A percentile compares a stretch with the other conserved stretches of the same genome.
phyloP scores from a whole-genome alignment of 1,139 yeast genomes.

The Scheffersomyces cryptocercus region DNA sequence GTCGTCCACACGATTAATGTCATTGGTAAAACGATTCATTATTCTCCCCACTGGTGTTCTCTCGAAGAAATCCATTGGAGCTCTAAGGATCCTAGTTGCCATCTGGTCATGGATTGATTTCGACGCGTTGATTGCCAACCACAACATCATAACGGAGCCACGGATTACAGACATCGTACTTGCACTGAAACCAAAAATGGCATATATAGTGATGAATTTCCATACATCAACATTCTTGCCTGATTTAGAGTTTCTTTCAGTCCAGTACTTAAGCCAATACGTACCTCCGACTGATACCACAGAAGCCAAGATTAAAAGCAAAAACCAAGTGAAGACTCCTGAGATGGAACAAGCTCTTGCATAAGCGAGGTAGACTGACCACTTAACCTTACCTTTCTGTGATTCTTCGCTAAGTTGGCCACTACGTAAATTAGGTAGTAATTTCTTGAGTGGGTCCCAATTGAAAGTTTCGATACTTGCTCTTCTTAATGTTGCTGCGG shows the following conservation, averaged over 20 bases:
- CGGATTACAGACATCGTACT: conserved; percentile 21
- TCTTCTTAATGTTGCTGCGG: conserved; percentile 12
- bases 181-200: conserved; percentile 27
- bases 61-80: conserved; percentile 35
- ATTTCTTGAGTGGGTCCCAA: conserved; percentile 30
- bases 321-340: conserved; percentile 18
- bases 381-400: conserved; percentile 28
- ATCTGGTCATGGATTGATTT: conserved; percentile 24
- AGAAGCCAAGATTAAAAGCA: conserved; percentile 13
- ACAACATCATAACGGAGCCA: conserved; percentile 16
- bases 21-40: conserved; percentile 62
- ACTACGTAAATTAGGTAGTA: conserved; percentile 24
- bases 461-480: conserved; percentile 35
- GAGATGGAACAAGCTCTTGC: conserved; percentile 24
- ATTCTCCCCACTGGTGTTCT: conserved; percentile 33
- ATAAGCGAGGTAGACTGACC: conserved; percentile 25
- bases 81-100: conserved; percentile 23
- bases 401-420: conserved; percentile 25
- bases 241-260: conserved; percentile 42
- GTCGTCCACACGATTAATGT: conserved; percentile 62
- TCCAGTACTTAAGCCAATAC: conserved; percentile 64
- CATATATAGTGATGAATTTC: conserved; percentile 27
- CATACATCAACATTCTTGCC: conserved; percentile 25
- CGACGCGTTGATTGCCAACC: conserved; percentile 25
- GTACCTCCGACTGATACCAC: conserved; percentile 34